These are phyloP conservation scores for Eucalyptus albens DNA, from an alignment of 345 rosid genomes.

Conservation along the genomic window DNA sequence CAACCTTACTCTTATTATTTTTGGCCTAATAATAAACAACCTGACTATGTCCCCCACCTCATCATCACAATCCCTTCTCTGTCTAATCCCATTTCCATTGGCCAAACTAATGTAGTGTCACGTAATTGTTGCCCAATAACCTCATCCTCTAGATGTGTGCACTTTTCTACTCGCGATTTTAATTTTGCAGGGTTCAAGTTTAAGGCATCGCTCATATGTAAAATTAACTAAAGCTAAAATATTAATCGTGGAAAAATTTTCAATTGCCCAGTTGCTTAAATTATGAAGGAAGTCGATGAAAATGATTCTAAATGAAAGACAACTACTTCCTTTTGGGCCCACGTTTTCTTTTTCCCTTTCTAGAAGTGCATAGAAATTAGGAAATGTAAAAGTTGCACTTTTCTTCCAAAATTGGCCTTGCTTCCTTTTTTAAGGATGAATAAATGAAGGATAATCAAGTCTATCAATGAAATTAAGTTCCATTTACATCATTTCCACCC, in stretches of 20 bases:
- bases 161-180: neutral
- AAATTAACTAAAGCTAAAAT: no score
- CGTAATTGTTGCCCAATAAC: no score
- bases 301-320: neutral
- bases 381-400: neutral
- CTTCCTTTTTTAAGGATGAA: neutral
- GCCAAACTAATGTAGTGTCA: neutral
- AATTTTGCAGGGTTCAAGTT: no score
- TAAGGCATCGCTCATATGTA: accelerated
- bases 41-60: no score
- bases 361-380: neutral
- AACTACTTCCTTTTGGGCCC: neutral
- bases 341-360: neutral
- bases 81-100: neutral
- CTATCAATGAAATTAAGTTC: neutral
- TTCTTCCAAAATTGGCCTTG: neutral
- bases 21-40: no score
- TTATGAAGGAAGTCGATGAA: neutral
- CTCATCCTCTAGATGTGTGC: neutral
- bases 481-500: neutral
- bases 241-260: neutral
- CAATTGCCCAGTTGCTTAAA: neutral
- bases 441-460: no score
- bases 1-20: no score
- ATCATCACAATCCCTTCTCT: no score